Base-by-base conservation (phyloP, 2,329 filamentous ascomycete genomes). In the Aspergillus viridinutans region DNA sequence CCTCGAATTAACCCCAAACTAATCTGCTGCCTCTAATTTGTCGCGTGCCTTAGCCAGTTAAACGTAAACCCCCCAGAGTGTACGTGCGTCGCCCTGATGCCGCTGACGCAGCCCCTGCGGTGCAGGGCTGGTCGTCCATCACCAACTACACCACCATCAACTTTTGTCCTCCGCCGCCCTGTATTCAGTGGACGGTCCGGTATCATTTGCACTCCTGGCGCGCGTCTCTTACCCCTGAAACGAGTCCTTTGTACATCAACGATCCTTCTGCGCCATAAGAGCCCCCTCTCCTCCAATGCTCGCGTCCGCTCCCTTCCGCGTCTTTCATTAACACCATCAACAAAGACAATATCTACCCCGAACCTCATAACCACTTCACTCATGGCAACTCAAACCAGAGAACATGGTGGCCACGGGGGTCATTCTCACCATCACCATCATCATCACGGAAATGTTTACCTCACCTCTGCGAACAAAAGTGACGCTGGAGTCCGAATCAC, bases 401-500 rank as follows among this genome's bases (percentile, higher is more conserved):
- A 72, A 61, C 75, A 76, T 61, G 66, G 66, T 58, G 64, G 70
- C 53, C 81, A 84, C 61, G 72, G 74, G 60, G 80, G 82, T 61
- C 82, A 86, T 63, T 84, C 85, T 65, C 77, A 79, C 58, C 86
- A 89, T 67, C 86, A 90, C 72, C 81, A 82, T 61, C 89, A 93
- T 68, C 87, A 92, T 71, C 90, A 94, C 73, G 91, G 96, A 75
- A 94, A 90, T 76, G 84, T 86, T 45, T 94, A 91, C 72, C 81
- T 96, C 51, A 89, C 86, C 3, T 93, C 90, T 6, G 82, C 81
- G 61, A 90, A 96, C 77, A 94, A 91, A 76, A 88, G 90, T 64
- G 94, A 99, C 76, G 92, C 94, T 51, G 91, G 91, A 63, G 95
- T 96, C 67, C 88, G 92, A 67, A 97, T 97, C 70, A 99, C 94